Percentiles rank a stretch among this genome's conserved stretches.
Conservation (phyloP, 768 basidiomycete genomes). For the Kwoniella heveanensis region DNA sequence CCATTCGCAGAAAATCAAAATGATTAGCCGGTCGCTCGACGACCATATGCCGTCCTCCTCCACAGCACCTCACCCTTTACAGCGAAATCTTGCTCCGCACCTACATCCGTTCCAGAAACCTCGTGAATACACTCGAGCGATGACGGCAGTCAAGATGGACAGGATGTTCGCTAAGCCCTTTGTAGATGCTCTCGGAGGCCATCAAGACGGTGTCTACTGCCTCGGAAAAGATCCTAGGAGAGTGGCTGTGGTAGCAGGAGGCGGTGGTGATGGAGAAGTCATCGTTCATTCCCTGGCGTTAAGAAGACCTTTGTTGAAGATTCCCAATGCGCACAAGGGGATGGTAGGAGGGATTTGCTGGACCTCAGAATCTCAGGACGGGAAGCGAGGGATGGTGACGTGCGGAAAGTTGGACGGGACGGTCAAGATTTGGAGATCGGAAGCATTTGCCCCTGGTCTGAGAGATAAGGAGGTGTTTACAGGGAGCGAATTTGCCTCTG, state of each 20-base stretch:
- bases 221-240: conserved; percentile 70
- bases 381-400: conserved; percentile 53
- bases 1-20: conserved; percentile 54
- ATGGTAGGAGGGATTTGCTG: conserved; percentile 57
- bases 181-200: conserved; percentile 83
- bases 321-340: conserved; percentile 56
- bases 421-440: conserved; percentile 55
- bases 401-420: conserved; percentile 54
- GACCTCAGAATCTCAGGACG: conserved; percentile 51
- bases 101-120: conserved; percentile 93
- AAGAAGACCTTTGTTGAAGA: conserved; percentile 53
- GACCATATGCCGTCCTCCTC: conserved; percentile 55
- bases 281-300: conserved; percentile 68
- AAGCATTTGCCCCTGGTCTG: conserved; percentile 51
- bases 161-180: conserved; percentile 98
- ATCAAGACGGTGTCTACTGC: conserved; percentile 90
- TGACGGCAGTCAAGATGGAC: conserved; percentile 96
- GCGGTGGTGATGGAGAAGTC: conserved; percentile 93
- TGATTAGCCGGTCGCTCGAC: conserved; percentile 54
- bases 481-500: conserved; percentile 47
- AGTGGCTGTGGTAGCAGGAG: conserved; percentile 79
- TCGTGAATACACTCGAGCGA: conserved; percentile 86
- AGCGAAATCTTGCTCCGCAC: conserved; percentile 89
- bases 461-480: conserved; percentile 49
- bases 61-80: conserved; percentile 63